These are phyloP conservation scores for Haplosporangium sp. DNA, from an alignment of 371 early-diverging fungal genomes.

Conservation along the genomic window DNA sequence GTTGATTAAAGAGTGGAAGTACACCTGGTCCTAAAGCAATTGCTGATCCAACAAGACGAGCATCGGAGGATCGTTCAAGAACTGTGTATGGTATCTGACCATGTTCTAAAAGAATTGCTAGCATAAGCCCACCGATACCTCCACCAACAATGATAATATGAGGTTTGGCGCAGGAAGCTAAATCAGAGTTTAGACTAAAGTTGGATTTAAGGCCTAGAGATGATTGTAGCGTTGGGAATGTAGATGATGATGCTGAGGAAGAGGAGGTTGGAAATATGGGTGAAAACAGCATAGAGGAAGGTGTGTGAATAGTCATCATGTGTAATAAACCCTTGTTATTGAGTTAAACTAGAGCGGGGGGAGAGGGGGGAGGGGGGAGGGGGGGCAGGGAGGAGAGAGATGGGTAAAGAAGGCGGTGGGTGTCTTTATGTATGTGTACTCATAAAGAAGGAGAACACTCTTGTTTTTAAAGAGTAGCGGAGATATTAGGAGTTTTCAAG, in stretches of 20 bases:
- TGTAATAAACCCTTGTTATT: no score
- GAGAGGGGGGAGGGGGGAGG: no score
- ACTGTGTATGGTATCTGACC: slow-evolving; percentile 28
- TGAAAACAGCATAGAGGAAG: not conserved
- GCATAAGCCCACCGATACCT: slow-evolving; percentile 36
- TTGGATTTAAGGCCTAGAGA: not conserved
- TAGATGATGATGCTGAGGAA: no score
- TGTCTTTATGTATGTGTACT: no score
- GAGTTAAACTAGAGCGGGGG: no score
- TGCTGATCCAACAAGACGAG: slow-evolving; percentile 22
- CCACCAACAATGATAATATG: slow-evolving; percentile 37
- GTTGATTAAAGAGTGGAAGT: slow-evolving; percentile 24
- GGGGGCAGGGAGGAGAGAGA: no score
- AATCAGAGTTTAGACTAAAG: not conserved
- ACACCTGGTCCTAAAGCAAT: slow-evolving; percentile 32
- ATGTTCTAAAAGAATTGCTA: slow-evolving; percentile 27
- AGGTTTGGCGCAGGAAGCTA: slow-evolving; percentile 7
- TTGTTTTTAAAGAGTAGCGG: no score
- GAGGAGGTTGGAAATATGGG: not conserved
- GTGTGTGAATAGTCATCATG: not conserved
- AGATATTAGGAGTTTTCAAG: no score
- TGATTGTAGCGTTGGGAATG: not conserved
- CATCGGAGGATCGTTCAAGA: slow-evolving; percentile 14
- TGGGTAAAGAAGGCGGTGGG: no score
- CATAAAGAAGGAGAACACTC: no score